Evolutionary conservation across 129 eudicot genomes (phyloP).

Genomic region (Escallonia herrerae): DNA sequence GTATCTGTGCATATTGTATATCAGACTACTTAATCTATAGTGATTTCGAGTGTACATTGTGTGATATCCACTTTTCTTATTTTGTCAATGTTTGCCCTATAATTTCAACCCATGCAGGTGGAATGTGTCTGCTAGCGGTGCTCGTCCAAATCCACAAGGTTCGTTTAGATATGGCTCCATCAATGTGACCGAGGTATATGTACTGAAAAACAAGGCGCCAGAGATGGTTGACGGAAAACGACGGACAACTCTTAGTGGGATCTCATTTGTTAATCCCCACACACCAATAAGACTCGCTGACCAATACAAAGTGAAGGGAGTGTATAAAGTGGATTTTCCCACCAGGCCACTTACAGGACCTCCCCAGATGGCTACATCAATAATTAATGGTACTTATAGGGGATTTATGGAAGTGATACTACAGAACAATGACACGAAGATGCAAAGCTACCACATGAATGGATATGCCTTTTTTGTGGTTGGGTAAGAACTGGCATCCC

Average conservation of each 20-base stretch:
- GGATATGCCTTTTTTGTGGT: constrained; percentile 68
- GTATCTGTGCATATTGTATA: too few species aligned
- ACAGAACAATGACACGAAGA: constrained; percentile 64
- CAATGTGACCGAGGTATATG: constrained; percentile 53
- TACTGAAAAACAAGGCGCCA: constrained; percentile 40
- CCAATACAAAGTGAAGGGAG: constrained; percentile 39
- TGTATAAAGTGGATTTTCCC: constrained; percentile 54
- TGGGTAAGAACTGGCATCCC: constrained; percentile 32
- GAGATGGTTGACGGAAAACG: constrained; percentile 42
- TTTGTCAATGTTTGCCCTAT: too few species aligned
- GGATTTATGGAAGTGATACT: constrained; percentile 60
- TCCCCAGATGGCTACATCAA: constrained; percentile 39
- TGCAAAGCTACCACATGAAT: constrained; percentile 57
- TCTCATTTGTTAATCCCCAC: constrained; percentile 53
- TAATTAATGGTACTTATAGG: constrained; percentile 62
- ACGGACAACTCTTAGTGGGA: constrained; percentile 50
- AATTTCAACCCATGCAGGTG: constrained; percentile 30
- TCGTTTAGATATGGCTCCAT: constrained; percentile 60
- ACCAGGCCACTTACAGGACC: constrained; percentile 47
- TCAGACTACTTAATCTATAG: too few species aligned
- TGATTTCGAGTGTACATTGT: too few species aligned
- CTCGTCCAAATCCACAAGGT: constrained; percentile 80
- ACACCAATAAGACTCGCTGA: constrained; percentile 73
- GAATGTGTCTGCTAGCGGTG: constrained; percentile 74
- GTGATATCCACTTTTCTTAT: too few species aligned